Conservation (phyloP, 768 basidiomycete species). For the Russula brevipes region DNA sequence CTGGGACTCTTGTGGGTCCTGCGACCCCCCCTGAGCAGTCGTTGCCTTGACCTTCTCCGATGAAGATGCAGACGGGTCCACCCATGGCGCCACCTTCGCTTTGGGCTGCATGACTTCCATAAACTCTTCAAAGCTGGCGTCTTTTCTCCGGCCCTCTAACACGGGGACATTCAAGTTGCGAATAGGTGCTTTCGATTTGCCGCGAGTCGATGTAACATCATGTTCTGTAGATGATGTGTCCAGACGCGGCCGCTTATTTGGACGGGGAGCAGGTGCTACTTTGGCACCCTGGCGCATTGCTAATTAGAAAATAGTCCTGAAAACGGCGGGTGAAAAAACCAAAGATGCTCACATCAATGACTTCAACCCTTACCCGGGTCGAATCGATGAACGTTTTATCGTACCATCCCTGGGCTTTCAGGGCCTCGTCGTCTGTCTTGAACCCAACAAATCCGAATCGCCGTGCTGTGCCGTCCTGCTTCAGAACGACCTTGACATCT, state of each 20-base stretch:
- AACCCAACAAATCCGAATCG: constrained; percentile 93
- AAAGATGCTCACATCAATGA: constrained; percentile 62
- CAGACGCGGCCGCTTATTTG: constrained; percentile 62
- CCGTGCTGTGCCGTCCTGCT: constrained; percentile 72
- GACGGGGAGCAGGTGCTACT: constrained; percentile 60
- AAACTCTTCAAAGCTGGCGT: constrained; percentile 54
- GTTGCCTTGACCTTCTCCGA: constrained; percentile 25
- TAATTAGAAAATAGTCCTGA: constrained; percentile 2
- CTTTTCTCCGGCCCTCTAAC: constrained; percentile 26
- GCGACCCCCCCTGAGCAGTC: background rate
- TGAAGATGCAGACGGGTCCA: constrained; percentile 25
- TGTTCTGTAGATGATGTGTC: constrained; percentile 32
- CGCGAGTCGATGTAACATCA: constrained; percentile 24
- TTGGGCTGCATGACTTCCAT: constrained; percentile 70
- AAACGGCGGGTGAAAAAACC: constrained; percentile 3
- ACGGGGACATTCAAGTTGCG: constrained; percentile 5
- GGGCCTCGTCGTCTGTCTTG: constrained; percentile 72
- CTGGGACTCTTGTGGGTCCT: constrained; percentile 26
- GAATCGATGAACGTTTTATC: constrained; percentile 81
- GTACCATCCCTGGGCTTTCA: constrained; percentile 74
- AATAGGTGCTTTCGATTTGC: constrained; percentile 6
- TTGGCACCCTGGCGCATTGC: constrained; percentile 51
- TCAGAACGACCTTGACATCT: constrained; percentile 76
- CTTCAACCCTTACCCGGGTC: constrained; percentile 63
- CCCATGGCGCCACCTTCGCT: constrained; percentile 57